Evolutionary conservation across 495 filamentous ascomycete species (phyloP), one percentile per base, ranked within the genome.

Genomic region (Patellaria atrata): DNA sequence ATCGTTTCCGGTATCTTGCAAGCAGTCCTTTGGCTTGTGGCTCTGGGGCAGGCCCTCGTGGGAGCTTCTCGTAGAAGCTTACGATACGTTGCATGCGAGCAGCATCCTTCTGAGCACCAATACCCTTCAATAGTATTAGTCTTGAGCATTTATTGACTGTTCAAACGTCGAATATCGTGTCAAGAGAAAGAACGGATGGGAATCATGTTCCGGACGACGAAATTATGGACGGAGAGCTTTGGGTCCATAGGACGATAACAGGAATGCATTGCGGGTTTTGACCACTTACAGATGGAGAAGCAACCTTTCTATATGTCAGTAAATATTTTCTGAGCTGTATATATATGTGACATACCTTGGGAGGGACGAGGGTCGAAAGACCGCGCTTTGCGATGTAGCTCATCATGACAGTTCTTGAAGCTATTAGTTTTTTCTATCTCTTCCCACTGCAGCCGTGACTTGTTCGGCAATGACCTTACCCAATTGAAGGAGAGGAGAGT

Each of bases 351-450:
- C 71, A 44, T 73, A 87, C 86, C 79, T 96, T 96, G 48, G 89
- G 89, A 48, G 89, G 89, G 59, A 99, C 92, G 56, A 99, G 71
- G 69, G 91, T 93, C 53, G 91, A 94, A 54, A 99, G 78, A 70
- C 71, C 78, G 60, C 87, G 73, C 60, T 78, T 79, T 50, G 71
- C 68, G 51, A 89, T 72, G 73, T 71, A 84, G 65, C 84, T 93
- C 87, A 94, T 96, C 60, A 64, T 79, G 71, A 57, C 54, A 56
- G 59, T 59, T 40, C 29, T 38, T 31, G 37, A 40, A 32, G 22
- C 23, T 14, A 9, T 31, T 8, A 8, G 28, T 7, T 16, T 16
- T 9, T 14, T 7, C 14, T 8, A 10, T 8, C 28, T 15, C 28
- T 16, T 31, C 28, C 14, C 28, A 8, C 28, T 8, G 9, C 16